Percentiles rank a stretch among this genome's conserved stretches.
These are phyloP conservation scores for Solanum ahanhuiri DNA, from an alignment of 257 asterid genomes.

Conservation along the genomic window DNA sequence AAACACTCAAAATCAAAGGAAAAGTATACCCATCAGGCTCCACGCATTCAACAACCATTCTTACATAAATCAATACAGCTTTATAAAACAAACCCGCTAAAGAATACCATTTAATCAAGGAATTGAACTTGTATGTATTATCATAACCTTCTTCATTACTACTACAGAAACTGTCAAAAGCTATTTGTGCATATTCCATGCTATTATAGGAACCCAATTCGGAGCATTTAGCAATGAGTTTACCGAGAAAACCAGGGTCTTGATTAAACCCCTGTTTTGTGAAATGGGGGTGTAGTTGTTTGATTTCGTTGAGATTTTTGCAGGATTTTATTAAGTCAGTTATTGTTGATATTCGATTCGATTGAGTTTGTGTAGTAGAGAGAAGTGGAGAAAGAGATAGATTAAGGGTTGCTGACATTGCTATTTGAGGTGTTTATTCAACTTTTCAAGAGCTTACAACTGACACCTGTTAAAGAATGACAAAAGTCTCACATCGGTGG, in stretches of 20 bases:
- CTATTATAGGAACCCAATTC: conserved; percentile 26
- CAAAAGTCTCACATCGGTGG: no score
- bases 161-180: conserved; percentile 19
- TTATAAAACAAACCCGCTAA: conserved; percentile 12
- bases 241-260: conserved; percentile 13
- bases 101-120: conserved; percentile 31
- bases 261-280: conserved; percentile 25
- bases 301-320: conserved; percentile 32
- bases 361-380: background rate
- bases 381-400: background rate
- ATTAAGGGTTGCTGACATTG: background rate
- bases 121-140: conserved; percentile 25
- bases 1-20: conserved; percentile 45
- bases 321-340: conserved; percentile 25
- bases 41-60: conserved; percentile 25
- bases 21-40: conserved; percentile 40
- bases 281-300: conserved; percentile 34
- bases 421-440: background rate
- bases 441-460: background rate
- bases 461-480: background rate
- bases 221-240: conserved; percentile 29
- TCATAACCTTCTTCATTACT: conserved; percentile 4
- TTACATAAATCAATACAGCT: conserved; percentile 19
- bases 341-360: background rate
- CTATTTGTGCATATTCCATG: conserved; percentile 29